phyloP scores from a whole-genome alignment of 768 basidiomycete species.

The Calocybe cyanea region DNA sequence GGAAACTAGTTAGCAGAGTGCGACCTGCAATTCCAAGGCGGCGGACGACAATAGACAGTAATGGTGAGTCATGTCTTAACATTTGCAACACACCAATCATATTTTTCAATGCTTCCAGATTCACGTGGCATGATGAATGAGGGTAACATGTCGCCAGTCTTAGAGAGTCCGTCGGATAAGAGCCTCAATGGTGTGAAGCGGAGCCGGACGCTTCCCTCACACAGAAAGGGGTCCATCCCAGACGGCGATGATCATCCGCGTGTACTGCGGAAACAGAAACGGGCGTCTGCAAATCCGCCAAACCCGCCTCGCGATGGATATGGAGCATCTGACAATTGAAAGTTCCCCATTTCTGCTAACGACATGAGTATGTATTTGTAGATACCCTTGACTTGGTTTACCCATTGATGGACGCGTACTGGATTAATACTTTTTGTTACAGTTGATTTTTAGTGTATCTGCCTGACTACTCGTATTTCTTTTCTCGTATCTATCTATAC shows the following conservation, averaged over 20 bases:
- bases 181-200: slow-evolving; percentile 36
- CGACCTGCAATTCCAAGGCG: slow-evolving; percentile 46
- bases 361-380: slow-evolving; percentile 5
- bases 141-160: slow-evolving; percentile 44
- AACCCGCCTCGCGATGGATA: slow-evolving; percentile 15
- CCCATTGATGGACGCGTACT: slow-evolving; percentile 8
- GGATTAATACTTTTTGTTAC: slow-evolving; percentile 2
- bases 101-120: slow-evolving; percentile 8
- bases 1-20: slow-evolving; percentile 47
- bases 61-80: slow-evolving; percentile 22
- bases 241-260: slow-evolving; percentile 32
- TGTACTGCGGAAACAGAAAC: slow-evolving; percentile 51
- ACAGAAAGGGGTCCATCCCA: slow-evolving; percentile 23
- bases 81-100: slow-evolving; percentile 3
- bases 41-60: slow-evolving; percentile 52
- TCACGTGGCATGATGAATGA: slow-evolving; percentile 25
- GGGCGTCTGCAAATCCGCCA: slow-evolving; percentile 37
- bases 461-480: slow-evolving; percentile 8
- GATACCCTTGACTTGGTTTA: slow-evolving; percentile 21
- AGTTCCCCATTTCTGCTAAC: too few relatives aligned
- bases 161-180: slow-evolving; percentile 33
- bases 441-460: slow-evolving; percentile 5
- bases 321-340: slow-evolving; percentile 8
- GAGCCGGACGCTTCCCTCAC: slow-evolving; percentile 63
- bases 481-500: background rate